A percentile compares a stretch with the other conserved stretches of the same genome.
Evolutionary conservation across 148 eudicot genomes (phyloP).

Genomic region (Rhododendron molle): DNA sequence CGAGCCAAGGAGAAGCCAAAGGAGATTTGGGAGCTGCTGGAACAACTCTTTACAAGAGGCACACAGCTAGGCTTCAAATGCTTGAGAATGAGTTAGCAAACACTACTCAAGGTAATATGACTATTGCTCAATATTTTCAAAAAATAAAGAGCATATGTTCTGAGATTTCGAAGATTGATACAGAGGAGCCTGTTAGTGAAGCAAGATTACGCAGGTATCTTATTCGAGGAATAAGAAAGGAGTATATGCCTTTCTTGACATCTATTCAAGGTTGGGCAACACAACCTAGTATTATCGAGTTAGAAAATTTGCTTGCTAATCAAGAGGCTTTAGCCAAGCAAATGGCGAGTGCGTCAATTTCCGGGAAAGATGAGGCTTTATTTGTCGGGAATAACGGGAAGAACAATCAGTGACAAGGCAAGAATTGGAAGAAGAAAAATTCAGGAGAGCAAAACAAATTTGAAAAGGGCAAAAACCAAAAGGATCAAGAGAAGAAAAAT

Average conservation of each 20-base stretch:
- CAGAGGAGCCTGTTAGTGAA: conserved; percentile 11
- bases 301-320: conserved; percentile 23
- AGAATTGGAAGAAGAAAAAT: not conserved
- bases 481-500: not conserved
- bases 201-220: conserved; percentile 14
- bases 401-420: not conserved
- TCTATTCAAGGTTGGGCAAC: conserved; percentile 34
- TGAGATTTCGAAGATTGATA: no score
- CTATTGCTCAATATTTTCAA: not conserved
- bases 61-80: not conserved
- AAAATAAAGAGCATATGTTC: not conserved
- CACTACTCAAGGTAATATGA: conserved; percentile 6
- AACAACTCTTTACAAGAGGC: conserved; percentile 9
- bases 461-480: no score
- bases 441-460: not conserved
- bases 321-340: conserved; percentile 30
- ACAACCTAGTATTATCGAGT: conserved; percentile 23
- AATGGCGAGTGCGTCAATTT: conserved; percentile 1
- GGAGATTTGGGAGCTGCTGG: conserved; percentile 14
- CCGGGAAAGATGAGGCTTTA: not conserved
- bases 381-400: conserved; percentile 6
- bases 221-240: conserved; percentile 20
- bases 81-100: conserved; percentile 4
- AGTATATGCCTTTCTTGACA: conserved; percentile 17
- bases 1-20: conserved; percentile 3